Evolutionary conservation across 2,329 filamentous ascomycete species (phyloP), one percentile per base, ranked within the genome.

Genomic region (Blastomyces parvus): DNA sequence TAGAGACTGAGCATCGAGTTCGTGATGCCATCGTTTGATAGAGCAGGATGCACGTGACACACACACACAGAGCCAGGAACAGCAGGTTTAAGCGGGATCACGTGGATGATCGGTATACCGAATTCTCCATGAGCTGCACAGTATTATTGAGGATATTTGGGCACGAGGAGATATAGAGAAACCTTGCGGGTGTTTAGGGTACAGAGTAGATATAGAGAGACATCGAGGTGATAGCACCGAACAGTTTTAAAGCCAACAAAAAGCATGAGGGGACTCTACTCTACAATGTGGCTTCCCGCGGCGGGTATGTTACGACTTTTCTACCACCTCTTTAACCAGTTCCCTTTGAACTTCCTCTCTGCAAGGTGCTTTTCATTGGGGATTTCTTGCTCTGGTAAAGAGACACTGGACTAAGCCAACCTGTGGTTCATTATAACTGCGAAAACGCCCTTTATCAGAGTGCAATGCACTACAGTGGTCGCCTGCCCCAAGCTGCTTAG

Each of bases 1-100:
- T 33, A 44, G n/a, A 55, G 60, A 52, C 36, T 36, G 2, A 61
- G 48, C 60, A 55, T 61, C 11, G 44, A 27, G 50, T 61, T 55
- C 33, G 46, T 36, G 36, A 61, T 33, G 1, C 55, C 58, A 27
- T 17, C 13, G 25, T 14, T 33, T 52, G 59, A 52, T 25, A 33
- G 2, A 9, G 27, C 27, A 19, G 3, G 27, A n/a, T 25, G 22
- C 59, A 61, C 59, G 59, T 61, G 59, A 61, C 44, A 33, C 25
- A 22, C 2, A n/a, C n/a, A n/a, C n/a, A n/a, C n/a, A n/a, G 2
- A 5, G 46, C 46, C 46, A 25, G 50, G 52, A 55, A 55, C 25
- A 55, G 52, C 52, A 30, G 52, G 52, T 7, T 33, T 33, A 55
- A 55, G 52, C 27, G 48, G 25, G 48, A 14, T 52, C n/a, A 27